These are phyloP conservation scores for Mycosphaerella sp. DNA, from an alignment of 2,329 filamentous ascomycete genomes.

Conservation along the genomic window DNA sequence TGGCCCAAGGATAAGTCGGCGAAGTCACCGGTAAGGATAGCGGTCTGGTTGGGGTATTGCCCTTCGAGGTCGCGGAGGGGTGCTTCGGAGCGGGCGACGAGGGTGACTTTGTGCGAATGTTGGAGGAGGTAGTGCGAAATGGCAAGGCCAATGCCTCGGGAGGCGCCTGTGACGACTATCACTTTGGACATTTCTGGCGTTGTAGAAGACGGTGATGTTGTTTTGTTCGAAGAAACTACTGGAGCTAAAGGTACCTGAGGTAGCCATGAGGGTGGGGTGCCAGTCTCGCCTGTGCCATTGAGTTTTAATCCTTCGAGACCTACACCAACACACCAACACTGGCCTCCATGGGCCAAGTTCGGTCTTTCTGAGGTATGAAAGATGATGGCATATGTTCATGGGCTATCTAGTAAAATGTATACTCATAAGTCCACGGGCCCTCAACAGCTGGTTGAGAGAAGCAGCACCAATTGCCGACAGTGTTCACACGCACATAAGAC, in stretches of 20 bases:
- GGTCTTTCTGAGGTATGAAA: background rate
- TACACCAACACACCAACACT: background rate
- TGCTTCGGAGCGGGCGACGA: constrained; percentile 52
- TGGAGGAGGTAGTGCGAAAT: constrained; percentile 54
- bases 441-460: background rate
- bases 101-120: constrained; percentile 41
- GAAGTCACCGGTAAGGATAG: constrained; percentile 53
- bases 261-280: background rate
- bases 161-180: constrained; percentile 55
- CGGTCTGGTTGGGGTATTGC: constrained; percentile 48
- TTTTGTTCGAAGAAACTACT: too few species aligned
- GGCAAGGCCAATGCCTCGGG: constrained; percentile 58
- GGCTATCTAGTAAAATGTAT: background rate
- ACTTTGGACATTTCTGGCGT: constrained; percentile 34
- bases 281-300: too few species aligned
- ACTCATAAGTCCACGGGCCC: background rate
- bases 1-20: constrained; percentile 49
- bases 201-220: background rate
- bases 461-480: background rate
- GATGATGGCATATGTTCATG: background rate
- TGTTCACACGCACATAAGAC: background rate
- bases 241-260: background rate
- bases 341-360: background rate
- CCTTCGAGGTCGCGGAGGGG: constrained; percentile 50
- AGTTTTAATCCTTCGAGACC: background rate